Evolutionary conservation across 257 asterid species (phyloP).

Genomic region (Solanum medicagineum): DNA sequence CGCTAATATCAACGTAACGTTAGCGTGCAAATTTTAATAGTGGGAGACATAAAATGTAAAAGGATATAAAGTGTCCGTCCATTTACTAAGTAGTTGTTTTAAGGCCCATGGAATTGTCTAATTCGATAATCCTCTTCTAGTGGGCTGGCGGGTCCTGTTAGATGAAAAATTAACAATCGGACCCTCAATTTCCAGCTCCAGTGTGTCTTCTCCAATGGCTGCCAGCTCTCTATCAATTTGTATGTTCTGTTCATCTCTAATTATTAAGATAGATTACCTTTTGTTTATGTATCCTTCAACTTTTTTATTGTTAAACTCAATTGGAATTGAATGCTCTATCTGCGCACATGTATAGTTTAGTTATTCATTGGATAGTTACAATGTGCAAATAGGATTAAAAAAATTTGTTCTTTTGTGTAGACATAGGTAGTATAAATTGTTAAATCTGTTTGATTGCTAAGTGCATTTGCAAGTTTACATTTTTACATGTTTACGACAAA

Average conservation of each 20-base stretch:
- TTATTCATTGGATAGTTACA: not conserved
- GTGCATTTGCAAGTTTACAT: not conserved
- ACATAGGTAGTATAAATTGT: not conserved
- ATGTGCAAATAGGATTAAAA: not conserved
- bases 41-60: too few species aligned
- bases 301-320: not conserved
- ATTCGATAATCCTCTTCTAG: not conserved
- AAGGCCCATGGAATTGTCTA: not conserved
- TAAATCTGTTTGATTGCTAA: not conserved
- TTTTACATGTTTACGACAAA: not conserved
- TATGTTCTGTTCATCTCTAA: not conserved
- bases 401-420: not conserved
- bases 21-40: too few species aligned
- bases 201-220: not conserved
- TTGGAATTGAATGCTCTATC: not conserved
- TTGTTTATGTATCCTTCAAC: not conserved
- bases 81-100: not conserved
- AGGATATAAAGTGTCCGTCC: too few species aligned
- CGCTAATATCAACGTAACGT: too few species aligned
- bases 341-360: not conserved
- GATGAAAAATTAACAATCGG: not conserved
- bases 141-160: not conserved
- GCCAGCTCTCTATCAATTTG: not conserved
- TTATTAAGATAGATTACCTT: too few species aligned
- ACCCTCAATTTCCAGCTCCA: not conserved